Evolutionary conservation across 2,329 filamentous ascomycete genomes (phyloP).

Genomic region (Mycocentrospora acerina): DNA sequence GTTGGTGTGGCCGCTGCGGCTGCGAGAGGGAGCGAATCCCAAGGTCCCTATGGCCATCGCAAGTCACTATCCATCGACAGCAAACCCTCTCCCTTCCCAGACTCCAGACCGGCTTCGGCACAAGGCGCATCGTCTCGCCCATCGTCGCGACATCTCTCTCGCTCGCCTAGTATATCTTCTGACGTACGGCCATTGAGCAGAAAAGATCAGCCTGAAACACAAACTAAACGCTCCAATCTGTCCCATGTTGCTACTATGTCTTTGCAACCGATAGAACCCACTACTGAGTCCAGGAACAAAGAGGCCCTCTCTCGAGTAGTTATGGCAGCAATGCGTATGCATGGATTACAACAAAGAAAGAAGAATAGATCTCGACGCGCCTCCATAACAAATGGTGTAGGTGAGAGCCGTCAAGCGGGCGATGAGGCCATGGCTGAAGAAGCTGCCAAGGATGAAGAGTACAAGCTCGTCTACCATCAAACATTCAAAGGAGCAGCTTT

Average conservation of each 20-base stretch:
- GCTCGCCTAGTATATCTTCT: slow-evolving; percentile 37
- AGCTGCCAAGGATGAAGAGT: slow-evolving; percentile 50
- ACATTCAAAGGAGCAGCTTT: slow-evolving; percentile 53
- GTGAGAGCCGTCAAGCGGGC: slow-evolving; percentile 12
- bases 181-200: slow-evolving; percentile 35
- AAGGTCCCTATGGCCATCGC: slow-evolving; percentile 33
- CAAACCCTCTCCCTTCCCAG: slow-evolving; percentile 19
- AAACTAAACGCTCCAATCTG: slow-evolving; percentile 32
- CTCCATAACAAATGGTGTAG: slow-evolving; percentile 23
- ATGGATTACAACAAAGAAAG: slow-evolving; percentile 51
- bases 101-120: slow-evolving; percentile 29
- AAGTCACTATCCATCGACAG: slow-evolving; percentile 35
- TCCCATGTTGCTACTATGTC: slow-evolving; percentile 38
- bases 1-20: slow-evolving; percentile 48
- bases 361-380: slow-evolving; percentile 29
- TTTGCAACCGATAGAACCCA: slow-evolving; percentile 32
- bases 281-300: slow-evolving; percentile 49
- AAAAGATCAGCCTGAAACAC: slow-evolving; percentile 28
- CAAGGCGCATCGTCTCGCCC: slow-evolving; percentile 23
- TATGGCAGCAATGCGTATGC: slow-evolving; percentile 56
- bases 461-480: slow-evolving; percentile 56
- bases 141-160: slow-evolving; percentile 27
- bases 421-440: slow-evolving; percentile 30
- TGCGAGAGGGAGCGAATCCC: slow-evolving; percentile 24
- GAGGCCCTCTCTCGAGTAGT: slow-evolving; percentile 52